phyloP scores from a whole-genome alignment of 306 rosid species.

The Casuarina equisetifolia region DNA sequence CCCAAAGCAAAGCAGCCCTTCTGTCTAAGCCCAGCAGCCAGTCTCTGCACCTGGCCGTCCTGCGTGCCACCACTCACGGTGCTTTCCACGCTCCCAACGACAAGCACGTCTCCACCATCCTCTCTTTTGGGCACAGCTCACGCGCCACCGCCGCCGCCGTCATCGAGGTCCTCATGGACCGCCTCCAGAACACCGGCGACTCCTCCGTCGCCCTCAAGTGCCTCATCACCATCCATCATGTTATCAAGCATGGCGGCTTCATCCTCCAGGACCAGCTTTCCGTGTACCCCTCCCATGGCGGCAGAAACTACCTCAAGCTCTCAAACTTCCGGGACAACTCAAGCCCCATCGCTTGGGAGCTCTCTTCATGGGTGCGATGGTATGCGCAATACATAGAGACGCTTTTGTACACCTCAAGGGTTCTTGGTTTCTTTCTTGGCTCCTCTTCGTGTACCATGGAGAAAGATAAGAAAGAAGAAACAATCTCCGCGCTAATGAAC shows the following conservation, averaged over 20 bases:
- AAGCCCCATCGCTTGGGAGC: conserved; percentile 56
- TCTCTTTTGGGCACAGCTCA: conserved; percentile 63
- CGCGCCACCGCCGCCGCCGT: conserved; percentile 77
- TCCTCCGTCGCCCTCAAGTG: conserved; percentile 92
- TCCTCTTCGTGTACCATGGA: conserved; percentile 13
- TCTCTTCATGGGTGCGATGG: conserved; percentile 86
- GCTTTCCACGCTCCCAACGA: conserved; percentile 51
- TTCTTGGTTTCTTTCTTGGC: conserved; percentile 55
- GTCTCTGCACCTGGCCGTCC: conserved; percentile 50
- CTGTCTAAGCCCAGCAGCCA: conserved; percentile 45
- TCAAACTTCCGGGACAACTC: conserved; percentile 69
- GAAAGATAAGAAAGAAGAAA: conserved; percentile 37
- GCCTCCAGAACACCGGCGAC: conserved; percentile 65
- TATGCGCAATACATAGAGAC: conserved; percentile 66
- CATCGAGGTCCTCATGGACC: conserved; percentile 74
- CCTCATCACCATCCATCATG: conserved; percentile 69
- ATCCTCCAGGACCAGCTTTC: conserved; percentile 90
- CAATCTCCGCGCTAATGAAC: conserved; percentile 42
- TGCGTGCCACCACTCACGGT: conserved; percentile 84
- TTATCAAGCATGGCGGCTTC: conserved; percentile 62
- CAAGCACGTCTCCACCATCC: conserved; percentile 55
- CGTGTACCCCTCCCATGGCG: conserved; percentile 64
- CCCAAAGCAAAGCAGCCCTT: conserved; percentile 75
- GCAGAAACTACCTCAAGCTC: conserved; percentile 89
- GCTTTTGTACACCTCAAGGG: conserved; percentile 46